Conservation (phyloP, 345 rosid genomes). For the Acer campestre region DNA sequence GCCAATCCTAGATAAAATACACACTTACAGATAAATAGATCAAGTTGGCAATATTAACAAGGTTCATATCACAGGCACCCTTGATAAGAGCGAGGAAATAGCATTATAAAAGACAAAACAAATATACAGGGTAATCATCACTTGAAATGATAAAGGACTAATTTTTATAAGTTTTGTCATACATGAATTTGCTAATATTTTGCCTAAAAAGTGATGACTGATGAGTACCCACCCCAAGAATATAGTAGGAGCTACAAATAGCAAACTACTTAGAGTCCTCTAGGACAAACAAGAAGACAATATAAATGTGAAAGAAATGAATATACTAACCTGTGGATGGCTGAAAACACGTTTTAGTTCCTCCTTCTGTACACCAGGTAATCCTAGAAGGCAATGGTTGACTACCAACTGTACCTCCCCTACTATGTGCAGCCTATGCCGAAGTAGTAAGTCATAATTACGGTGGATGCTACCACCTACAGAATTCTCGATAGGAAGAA, state of each 20-base stretch:
- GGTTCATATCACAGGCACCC: neutral
- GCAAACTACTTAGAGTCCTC: neutral
- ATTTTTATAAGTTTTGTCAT: neutral
- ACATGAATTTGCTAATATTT: neutral
- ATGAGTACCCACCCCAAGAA: neutral
- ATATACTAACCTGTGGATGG: conserved; percentile 79
- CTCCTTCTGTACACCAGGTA: conserved; percentile 67
- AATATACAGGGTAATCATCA: neutral
- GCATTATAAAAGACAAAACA: neutral
- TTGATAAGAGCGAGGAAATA: neutral
- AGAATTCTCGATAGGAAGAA: conserved; percentile 90
- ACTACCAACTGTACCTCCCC: conserved; percentile 84
- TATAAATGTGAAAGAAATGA: neutral
- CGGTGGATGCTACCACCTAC: conserved; percentile 94
- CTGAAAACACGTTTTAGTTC: conserved; percentile 78
- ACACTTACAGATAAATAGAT: no score
- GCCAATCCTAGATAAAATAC: neutral
- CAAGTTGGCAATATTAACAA: neutral
- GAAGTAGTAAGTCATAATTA: conserved; percentile 90
- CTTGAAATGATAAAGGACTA: neutral
- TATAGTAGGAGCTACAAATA: neutral
- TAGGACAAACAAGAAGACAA: conserved; percentile 1
- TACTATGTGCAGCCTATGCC: conserved; percentile 92
- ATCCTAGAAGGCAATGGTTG: conserved; percentile 83
- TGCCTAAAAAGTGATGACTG: neutral